Evolutionary conservation across 176 grass and related monocot species (phyloP).

Genomic region (Phoenix roebelenii): DNA sequence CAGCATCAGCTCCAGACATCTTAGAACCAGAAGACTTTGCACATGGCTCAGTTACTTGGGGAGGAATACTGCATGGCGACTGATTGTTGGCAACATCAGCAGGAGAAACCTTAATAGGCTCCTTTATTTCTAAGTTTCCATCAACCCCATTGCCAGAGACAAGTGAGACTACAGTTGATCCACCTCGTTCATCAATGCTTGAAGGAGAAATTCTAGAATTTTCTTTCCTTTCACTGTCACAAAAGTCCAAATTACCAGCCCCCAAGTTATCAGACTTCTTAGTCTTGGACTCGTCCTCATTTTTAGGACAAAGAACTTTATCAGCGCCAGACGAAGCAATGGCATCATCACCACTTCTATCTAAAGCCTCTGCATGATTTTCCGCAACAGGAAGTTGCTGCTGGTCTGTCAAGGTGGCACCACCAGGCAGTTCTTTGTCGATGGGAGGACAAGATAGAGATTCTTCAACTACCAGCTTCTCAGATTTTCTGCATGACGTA

Average conservation of each 20-base stretch:
- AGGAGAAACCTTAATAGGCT: slow-evolving; percentile 24
- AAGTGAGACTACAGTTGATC: slow-evolving; percentile 17
- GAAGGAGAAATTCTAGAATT: background rate
- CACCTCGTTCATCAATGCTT: slow-evolving; percentile 17
- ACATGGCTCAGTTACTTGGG: slow-evolving; percentile 20
- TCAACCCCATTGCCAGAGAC: slow-evolving; percentile 15
- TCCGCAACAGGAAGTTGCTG: slow-evolving; percentile 5
- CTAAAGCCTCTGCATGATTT: slow-evolving; percentile 16
- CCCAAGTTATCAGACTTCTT: slow-evolving; percentile 2
- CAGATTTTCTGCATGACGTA: slow-evolving; percentile 14
- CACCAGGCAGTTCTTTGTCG: slow-evolving; percentile 23
- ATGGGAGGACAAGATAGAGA: slow-evolving; percentile 5
- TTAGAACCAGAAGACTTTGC: slow-evolving; percentile 23
- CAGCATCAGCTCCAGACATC: slow-evolving; percentile 18
- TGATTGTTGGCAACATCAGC: slow-evolving; percentile 36
- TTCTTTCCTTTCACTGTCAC: slow-evolving; percentile 30
- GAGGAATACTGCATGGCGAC: background rate
- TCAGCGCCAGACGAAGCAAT: background rate
- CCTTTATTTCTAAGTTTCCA: slow-evolving; percentile 10
- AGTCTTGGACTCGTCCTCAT: background rate
- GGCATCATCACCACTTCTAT: slow-evolving; percentile 14
- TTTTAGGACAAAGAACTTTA: background rate
- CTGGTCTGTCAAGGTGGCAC: slow-evolving; percentile 20
- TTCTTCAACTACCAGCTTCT: slow-evolving; percentile 17
- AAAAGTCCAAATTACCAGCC: slow-evolving; percentile 20